Percentiles rank a stretch among this genome's conserved stretches.
phyloP scores from a whole-genome alignment of 2,329 filamentous ascomycete genomes.

The Botryotinia narcissicola region DNA sequence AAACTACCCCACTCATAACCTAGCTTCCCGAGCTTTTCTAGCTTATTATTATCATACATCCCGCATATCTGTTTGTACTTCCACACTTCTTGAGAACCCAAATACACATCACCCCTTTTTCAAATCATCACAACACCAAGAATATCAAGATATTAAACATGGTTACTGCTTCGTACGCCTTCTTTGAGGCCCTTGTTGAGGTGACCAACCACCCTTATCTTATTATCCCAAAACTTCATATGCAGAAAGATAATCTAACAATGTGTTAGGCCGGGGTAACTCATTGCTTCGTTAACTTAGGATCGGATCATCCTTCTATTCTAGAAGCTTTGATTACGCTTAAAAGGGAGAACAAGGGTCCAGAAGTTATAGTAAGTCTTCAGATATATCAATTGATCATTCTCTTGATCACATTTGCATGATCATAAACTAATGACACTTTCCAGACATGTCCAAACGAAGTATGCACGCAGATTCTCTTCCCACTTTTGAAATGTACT shows the following conservation, averaged over 20 bases:
- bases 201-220: slow-evolving; percentile 20
- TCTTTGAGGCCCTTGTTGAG: slow-evolving; percentile 72
- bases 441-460: slow-evolving; percentile 62
- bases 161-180: slow-evolving; percentile 50
- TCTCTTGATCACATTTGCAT: neutral
- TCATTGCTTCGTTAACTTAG: slow-evolving; percentile 59
- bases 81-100: neutral
- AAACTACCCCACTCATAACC: slow-evolving; percentile 1
- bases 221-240: neutral
- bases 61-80: neutral
- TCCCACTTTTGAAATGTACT: slow-evolving; percentile 8
- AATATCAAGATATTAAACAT: neutral
- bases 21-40: neutral
- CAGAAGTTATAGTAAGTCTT: slow-evolving; percentile 51
- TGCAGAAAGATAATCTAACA: neutral
- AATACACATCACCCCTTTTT: neutral
- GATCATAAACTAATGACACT: neutral
- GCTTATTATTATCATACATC: neutral
- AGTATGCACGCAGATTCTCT: slow-evolving; percentile 41
- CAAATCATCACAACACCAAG: neutral
- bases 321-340: slow-evolving; percentile 72
- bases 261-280: slow-evolving; percentile 46
- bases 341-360: slow-evolving; percentile 62
- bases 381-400: neutral
- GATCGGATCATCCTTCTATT: slow-evolving; percentile 63